Conservation (phyloP, 805 yeast species). For the Spencermartinsiella europaea region DNA sequence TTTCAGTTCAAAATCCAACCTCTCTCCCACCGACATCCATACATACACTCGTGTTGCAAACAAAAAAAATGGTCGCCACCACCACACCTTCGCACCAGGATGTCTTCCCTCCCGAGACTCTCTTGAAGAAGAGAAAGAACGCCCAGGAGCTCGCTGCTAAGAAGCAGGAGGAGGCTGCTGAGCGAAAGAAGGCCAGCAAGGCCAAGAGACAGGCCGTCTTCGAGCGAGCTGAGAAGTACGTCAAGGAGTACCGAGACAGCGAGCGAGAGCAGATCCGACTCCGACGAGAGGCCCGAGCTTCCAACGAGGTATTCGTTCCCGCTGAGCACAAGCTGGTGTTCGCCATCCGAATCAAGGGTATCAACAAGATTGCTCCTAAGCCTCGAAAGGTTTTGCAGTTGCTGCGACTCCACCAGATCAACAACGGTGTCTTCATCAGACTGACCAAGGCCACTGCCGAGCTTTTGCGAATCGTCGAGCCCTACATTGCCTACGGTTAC, state of each 20-base stretch:
- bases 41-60: too few species aligned
- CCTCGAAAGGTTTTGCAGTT: slow-evolving; percentile 90
- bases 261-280: slow-evolving; percentile 80
- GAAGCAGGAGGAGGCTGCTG: slow-evolving; percentile 46
- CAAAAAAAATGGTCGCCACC: slow-evolving; percentile 19
- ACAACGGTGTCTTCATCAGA: slow-evolving; percentile 75
- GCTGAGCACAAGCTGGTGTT: slow-evolving; percentile 93
- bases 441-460: slow-evolving; percentile 77
- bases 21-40: too few species aligned
- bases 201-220: slow-evolving; percentile 51
- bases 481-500: slow-evolving; percentile 80
- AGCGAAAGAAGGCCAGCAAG: slow-evolving; percentile 29
- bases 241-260: slow-evolving; percentile 87
- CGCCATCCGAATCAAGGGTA: slow-evolving; percentile 99
- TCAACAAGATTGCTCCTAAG: slow-evolving; percentile 97
- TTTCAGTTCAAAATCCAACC: too few species aligned
- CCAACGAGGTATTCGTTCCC: slow-evolving; percentile 88
- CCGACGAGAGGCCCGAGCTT: slow-evolving; percentile 90
- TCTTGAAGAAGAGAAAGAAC: slow-evolving; percentile 56
- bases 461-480: slow-evolving; percentile 73
- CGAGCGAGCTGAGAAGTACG: slow-evolving; percentile 96
- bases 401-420: slow-evolving; percentile 72
- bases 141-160: slow-evolving; percentile 51
- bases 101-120: slow-evolving; percentile 49
- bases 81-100: slow-evolving; percentile 26